Conservation (phyloP, 2,329 filamentous ascomycete genomes). For the Tolypocladium amazonense region DNA sequence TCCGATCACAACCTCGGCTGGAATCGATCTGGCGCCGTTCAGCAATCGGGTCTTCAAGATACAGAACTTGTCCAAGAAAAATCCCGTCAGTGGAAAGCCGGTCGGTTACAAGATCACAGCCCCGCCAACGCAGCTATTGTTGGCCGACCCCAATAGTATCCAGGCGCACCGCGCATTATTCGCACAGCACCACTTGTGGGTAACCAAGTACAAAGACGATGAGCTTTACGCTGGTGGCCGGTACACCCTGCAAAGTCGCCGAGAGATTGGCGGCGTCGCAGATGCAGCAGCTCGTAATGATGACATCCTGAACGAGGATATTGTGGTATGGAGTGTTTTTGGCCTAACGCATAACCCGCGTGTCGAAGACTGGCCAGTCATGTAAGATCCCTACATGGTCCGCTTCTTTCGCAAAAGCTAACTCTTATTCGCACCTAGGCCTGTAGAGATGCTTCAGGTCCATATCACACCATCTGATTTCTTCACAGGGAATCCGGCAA, state of each 20-base stretch:
- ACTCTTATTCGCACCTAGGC: constrained; percentile 23
- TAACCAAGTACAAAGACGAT: constrained; percentile 33
- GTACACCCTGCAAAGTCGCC: constrained; percentile 33
- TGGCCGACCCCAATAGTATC: constrained; percentile 28
- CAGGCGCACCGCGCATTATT: constrained; percentile 31
- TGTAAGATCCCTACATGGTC: constrained; percentile 27
- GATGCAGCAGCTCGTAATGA: constrained; percentile 32
- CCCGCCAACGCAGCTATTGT: constrained; percentile 24
- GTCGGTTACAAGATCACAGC: constrained; percentile 37
- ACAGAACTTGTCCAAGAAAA: constrained; percentile 30
- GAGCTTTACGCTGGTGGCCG: constrained; percentile 33
- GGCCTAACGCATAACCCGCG: constrained; percentile 57
- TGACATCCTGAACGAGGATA: constrained; percentile 34
- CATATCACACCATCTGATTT: constrained; percentile 35
- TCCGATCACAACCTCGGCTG: constrained; percentile 29
- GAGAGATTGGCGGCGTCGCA: constrained; percentile 21
- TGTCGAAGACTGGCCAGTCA: constrained; percentile 59
- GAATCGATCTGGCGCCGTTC: constrained; percentile 36
- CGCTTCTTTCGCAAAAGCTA: neutral
- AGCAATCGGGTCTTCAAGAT: constrained; percentile 41
- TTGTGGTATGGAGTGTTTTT: constrained; percentile 47
- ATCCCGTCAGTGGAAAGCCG: constrained; percentile 32
- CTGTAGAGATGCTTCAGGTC: constrained; percentile 39
- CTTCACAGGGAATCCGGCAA: constrained; percentile 34
- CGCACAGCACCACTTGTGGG: constrained; percentile 32